Evolutionary conservation across 2,329 filamentous ascomycete species (phyloP), one percentile per base, ranked within the genome.

Genomic region (Sporothrix variecibatus): DNA sequence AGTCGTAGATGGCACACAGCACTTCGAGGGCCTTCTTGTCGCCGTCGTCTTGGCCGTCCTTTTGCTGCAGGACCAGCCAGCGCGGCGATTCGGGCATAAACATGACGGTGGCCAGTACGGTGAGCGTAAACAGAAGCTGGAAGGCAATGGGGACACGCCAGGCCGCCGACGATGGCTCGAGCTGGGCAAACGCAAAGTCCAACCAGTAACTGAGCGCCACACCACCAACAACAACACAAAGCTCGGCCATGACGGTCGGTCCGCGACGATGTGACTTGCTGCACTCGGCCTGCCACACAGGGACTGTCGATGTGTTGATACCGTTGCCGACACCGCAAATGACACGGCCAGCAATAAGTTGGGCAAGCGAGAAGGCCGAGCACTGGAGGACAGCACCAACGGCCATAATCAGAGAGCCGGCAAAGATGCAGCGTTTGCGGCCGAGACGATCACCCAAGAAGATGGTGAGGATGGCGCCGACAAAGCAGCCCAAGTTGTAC

Each of bases 81-180:
- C 85, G 79, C 1, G 85, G 84, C 4, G 82, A 84, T 79, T 90
- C 88, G 20, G 88, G 88, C 4, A 90, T 80, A 72, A 82, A 82
- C 79, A 87, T 83, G 71, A 89, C 85, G 68, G 86, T 84, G 1
- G 80, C 75, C 15, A 91, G 80, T 67, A 91, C 88, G 75, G 90
- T 84, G 8, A 90, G 12, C 31, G 88, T 88, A 78, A 91, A 91
- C 31, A 87, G 77, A 38, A 90, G 85, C 77, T 88, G 86, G 78
- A 89, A 87, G 2, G 85, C 86, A 23, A 91, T 82, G 0, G 90
- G 90, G 78, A 91, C 91, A 2, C 90, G 84, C 90, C 90, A 89
- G 0, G 84, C 81, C 34, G 87, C 83, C 17, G 84, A 85, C 70
- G 83, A 83, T 1, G 82, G 86, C 3, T 85, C 83, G 76, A 87